Conservation (phyloP, 2,329 filamentous ascomycete species). For the Colletotrichum cuscutae region DNA sequence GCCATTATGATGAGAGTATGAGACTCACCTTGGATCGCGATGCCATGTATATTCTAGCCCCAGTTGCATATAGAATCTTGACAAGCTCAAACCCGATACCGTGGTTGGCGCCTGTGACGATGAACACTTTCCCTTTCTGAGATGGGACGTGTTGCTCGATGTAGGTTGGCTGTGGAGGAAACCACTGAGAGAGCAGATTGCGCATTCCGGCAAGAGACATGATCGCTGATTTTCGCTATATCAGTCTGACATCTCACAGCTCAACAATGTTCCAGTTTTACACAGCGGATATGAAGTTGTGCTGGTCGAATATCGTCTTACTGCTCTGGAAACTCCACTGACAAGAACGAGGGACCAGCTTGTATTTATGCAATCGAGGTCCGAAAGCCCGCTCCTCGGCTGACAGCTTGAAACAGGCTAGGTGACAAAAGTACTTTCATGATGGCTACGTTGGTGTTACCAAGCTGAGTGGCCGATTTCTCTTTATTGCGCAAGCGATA, state of each 20-base stretch:
- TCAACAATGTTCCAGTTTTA: no score
- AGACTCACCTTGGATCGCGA: constrained; percentile 48
- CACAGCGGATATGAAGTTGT: no score
- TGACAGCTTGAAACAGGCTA: background rate
- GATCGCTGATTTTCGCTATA: background rate
- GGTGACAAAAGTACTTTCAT: background rate
- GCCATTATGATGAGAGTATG: background rate
- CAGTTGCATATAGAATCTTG: constrained; percentile 61
- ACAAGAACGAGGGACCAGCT: no score
- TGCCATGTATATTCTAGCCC: constrained; percentile 65
- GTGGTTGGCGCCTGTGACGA: constrained; percentile 57
- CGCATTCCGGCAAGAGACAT: background rate
- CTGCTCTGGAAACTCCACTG: no score
- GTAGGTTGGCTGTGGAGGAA: constrained; percentile 40
- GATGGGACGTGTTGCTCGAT: constrained; percentile 40
- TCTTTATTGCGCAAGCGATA: background rate
- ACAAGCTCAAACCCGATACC: constrained; percentile 61
- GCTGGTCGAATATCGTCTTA: no score
- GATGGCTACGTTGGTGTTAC: background rate
- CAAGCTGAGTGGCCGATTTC: background rate
- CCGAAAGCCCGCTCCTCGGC: background rate
- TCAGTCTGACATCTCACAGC: no score
- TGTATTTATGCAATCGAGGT: no score
- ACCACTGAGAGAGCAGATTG: constrained; percentile 17
- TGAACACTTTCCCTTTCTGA: constrained; percentile 47